Percentiles rank a stretch among this genome's conserved stretches.
Evolutionary conservation across 2,329 filamentous ascomycete species (phyloP).

Genomic region (Diaporthe velutina): DNA sequence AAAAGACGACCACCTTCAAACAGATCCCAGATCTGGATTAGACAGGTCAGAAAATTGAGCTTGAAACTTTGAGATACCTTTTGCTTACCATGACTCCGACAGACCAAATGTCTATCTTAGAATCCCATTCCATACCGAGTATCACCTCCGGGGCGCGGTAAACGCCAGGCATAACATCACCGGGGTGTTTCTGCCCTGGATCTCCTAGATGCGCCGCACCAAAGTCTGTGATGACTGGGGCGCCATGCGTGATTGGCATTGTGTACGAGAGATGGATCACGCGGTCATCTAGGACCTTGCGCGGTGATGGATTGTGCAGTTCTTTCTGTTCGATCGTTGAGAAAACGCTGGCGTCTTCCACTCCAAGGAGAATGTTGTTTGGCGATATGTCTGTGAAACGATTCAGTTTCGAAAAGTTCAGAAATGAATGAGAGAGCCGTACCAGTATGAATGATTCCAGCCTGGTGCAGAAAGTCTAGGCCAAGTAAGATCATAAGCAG

Average conservation of each 20-base stretch:
- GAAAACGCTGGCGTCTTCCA: conserved; percentile 38
- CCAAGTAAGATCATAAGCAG: conserved; percentile 34
- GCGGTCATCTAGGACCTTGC: conserved; percentile 47
- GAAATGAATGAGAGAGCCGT: not conserved
- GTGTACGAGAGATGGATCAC: conserved; percentile 46
- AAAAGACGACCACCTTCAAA: conserved; percentile 49
- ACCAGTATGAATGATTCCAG: conserved; percentile 42
- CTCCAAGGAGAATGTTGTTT: conserved; percentile 47
- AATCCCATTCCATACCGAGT: conserved; percentile 50
- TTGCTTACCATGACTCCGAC: conserved; percentile 47
- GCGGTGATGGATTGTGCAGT: conserved; percentile 41
- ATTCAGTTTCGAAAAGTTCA: not conserved
- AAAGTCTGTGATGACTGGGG: conserved; percentile 48
- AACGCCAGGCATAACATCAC: conserved; percentile 49
- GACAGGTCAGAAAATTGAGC: conserved; percentile 15
- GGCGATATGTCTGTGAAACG: conserved; percentile 44
- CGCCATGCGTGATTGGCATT: conserved; percentile 44
- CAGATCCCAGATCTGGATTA: conserved; percentile 48
- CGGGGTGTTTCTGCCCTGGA: conserved; percentile 40
- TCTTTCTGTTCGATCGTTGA: conserved; percentile 38
- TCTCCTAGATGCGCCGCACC: conserved; percentile 47
- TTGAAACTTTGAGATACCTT: not conserved
- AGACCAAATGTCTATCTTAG: conserved; percentile 53
- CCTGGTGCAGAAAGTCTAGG: conserved; percentile 43
- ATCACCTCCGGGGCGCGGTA: conserved; percentile 53